phyloP scores from a whole-genome alignment of 352 stramenopile genomes.

The Pythium dissotocum region DNA sequence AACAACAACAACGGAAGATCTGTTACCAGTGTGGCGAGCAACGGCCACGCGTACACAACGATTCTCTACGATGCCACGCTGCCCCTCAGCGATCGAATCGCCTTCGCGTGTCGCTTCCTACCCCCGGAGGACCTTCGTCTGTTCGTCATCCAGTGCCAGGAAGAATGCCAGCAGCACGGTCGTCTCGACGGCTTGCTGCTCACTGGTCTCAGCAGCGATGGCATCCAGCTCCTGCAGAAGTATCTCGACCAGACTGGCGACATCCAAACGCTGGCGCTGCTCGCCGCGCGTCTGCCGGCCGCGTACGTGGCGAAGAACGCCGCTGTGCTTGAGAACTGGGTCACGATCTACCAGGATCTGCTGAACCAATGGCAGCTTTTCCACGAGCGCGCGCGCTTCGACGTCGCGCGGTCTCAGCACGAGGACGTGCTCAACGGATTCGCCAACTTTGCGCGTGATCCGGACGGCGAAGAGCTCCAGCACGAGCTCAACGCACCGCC shows the following conservation, averaged over 20 bases:
- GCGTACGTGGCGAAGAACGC: conserved; percentile 55
- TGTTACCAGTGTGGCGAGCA: conserved; percentile 3
- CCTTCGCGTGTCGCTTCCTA: conserved; percentile 92
- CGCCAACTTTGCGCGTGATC: conserved; percentile 52
- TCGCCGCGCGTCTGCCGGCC: conserved; percentile 67
- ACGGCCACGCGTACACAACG: conserved; percentile 49
- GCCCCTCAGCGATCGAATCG: conserved; percentile 87
- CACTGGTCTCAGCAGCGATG: conserved; percentile 81
- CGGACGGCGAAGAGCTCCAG: conserved; percentile 46
- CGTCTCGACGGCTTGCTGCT: conserved; percentile 91
- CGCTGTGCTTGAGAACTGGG: conserved; percentile 77
- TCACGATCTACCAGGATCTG: conserved; percentile 90
- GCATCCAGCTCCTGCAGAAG: conserved; percentile 88
- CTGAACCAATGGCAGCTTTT: conserved; percentile 95
- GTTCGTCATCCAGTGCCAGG: conserved; percentile 80
- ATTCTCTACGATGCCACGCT: conserved; percentile 89
- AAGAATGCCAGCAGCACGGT: conserved; percentile 79
- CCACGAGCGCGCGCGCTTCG: conserved; percentile 90
- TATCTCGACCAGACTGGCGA: conserved; percentile 91
- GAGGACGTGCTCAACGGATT: conserved; percentile 85
- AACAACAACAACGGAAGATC: not conserved
- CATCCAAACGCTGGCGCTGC: conserved; percentile 90
- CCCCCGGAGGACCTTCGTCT: conserved; percentile 74
- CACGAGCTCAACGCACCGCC: conserved; percentile 47
- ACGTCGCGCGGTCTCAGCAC: conserved; percentile 90